These are phyloP conservation scores for Rutstroemia sp. DNA, from an alignment of 2,329 filamentous ascomycete species.

Conservation along the genomic window DNA sequence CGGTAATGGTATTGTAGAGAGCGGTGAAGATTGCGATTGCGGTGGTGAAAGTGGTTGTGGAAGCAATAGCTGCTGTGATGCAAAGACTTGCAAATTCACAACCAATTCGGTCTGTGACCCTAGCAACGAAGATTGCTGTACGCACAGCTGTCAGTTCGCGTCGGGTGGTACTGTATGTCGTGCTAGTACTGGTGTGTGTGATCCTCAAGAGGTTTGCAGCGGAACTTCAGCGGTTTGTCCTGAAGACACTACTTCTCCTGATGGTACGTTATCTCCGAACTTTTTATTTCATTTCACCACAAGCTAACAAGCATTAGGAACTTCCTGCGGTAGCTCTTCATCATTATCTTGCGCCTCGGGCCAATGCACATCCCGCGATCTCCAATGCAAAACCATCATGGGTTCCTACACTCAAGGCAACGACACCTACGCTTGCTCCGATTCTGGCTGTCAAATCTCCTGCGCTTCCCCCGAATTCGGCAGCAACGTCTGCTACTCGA, in stretches of 20 bases:
- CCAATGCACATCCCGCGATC: conserved; percentile 86
- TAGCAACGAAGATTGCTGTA: conserved; percentile 77
- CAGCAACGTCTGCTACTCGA: conserved; percentile 57
- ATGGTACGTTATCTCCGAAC: conserved; percentile 43
- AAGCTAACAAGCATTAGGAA: conserved; percentile 31
- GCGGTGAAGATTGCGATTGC: conserved; percentile 92
- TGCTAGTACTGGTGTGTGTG: conserved; percentile 69
- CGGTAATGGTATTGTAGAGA: conserved; percentile 94
- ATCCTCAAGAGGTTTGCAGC: conserved; percentile 76
- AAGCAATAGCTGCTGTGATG: conserved; percentile 74
- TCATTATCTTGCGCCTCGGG: conserved; percentile 75
- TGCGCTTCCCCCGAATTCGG: conserved; percentile 66
- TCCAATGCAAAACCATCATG: conserved; percentile 82
- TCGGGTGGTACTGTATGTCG: conserved; percentile 69
- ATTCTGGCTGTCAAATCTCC: conserved; percentile 63
- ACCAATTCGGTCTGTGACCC: conserved; percentile 67
- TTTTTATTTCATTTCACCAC: background rate
- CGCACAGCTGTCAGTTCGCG: conserved; percentile 57
- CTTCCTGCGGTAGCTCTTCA: conserved; percentile 54
- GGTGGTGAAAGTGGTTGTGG: conserved; percentile 68
- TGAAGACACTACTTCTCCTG: conserved; percentile 56
- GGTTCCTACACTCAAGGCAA: conserved; percentile 66
- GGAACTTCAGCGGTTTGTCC: conserved; percentile 71
- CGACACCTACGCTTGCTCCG: conserved; percentile 73
- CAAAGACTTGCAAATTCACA: conserved; percentile 80